phyloP scores from a whole-genome alignment of 805 yeast species.

The Candida fluviatilis region DNA sequence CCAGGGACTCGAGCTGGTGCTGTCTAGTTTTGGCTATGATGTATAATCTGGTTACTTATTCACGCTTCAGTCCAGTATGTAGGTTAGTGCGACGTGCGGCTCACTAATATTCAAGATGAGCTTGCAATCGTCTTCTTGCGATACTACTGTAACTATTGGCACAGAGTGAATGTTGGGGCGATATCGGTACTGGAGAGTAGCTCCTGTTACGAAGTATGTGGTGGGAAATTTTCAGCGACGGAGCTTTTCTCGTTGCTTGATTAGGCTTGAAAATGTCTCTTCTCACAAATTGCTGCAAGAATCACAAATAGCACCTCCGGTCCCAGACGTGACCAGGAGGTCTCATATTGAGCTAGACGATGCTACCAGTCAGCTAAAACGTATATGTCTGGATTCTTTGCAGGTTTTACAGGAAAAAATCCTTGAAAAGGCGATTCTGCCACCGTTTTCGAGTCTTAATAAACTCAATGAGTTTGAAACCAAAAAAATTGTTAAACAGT shows the following conservation, averaged over 20 bases:
- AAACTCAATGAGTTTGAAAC: conserved; percentile 1
- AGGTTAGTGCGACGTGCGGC: too few relatives aligned
- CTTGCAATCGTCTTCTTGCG: background rate
- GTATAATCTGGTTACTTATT: too few relatives aligned
- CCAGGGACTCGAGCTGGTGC: too few relatives aligned
- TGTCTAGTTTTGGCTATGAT: too few relatives aligned
- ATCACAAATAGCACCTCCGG: background rate
- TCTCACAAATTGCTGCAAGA: background rate
- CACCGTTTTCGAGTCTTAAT: conserved; percentile 7
- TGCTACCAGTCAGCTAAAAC: background rate
- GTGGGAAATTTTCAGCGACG: background rate
- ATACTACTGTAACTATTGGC: background rate
- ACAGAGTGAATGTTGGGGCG: background rate
- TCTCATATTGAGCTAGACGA: too few relatives aligned
- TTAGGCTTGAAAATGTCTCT: background rate
- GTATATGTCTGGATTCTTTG: background rate
- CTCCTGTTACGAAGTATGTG: background rate
- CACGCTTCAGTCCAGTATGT: too few relatives aligned
- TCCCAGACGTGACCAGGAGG: too few relatives aligned
- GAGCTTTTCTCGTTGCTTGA: background rate
- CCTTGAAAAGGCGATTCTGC: conserved; percentile 1
- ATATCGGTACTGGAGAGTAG: background rate
- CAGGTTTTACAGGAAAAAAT: background rate
- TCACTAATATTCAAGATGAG: background rate
- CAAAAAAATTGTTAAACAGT: background rate